Evolutionary conservation across 108 stramenopile species (phyloP).

Genomic region (Pseudonitzschia delicatissima): DNA sequence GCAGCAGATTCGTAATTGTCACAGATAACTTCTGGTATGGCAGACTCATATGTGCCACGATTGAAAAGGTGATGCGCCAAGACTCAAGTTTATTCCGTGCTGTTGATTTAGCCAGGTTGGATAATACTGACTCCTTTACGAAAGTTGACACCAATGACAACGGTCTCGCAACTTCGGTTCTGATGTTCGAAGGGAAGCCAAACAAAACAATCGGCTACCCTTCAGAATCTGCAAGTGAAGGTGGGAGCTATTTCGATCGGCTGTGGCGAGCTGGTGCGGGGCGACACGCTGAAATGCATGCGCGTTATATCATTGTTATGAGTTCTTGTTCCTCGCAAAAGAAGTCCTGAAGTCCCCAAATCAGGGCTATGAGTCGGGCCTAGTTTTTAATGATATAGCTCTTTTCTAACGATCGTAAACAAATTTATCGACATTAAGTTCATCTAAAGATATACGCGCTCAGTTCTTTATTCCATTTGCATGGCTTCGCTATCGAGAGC

Average conservation of each 20-base stretch:
- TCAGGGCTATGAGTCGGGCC: too few relatives aligned
- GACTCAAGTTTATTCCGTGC: slow-evolving; percentile 14
- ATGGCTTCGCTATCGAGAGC: slow-evolving; percentile 81
- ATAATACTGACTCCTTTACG: not conserved
- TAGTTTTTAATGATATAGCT: too few relatives aligned
- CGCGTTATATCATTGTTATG: slow-evolving; percentile 8
- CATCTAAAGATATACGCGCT: not conserved
- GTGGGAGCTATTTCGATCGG: slow-evolving; percentile 82
- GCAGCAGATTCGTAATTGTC: slow-evolving; percentile 62
- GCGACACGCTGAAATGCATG: slow-evolving; percentile 52
- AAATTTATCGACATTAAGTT: not conserved
- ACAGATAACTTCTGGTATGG: slow-evolving; percentile 83
- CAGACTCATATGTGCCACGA: slow-evolving; percentile 55
- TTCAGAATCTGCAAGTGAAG: slow-evolving; percentile 18
- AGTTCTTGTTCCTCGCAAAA: not conserved
- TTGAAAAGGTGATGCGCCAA: slow-evolving; percentile 40
- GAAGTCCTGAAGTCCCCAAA: not conserved
- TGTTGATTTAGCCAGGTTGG: slow-evolving; percentile 4
- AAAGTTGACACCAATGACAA: slow-evolving; percentile 14
- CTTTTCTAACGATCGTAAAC: too few relatives aligned
- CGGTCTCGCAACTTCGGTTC: slow-evolving; percentile 7
- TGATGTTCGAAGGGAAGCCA: slow-evolving; percentile 71
- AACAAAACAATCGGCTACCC: slow-evolving; percentile 56
- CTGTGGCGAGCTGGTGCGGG: slow-evolving; percentile 84
- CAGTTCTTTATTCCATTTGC: slow-evolving; percentile 17